phyloP scores from a whole-genome alignment of 2,329 filamentous ascomycete genomes.

The Cladosporium sp. region DNA sequence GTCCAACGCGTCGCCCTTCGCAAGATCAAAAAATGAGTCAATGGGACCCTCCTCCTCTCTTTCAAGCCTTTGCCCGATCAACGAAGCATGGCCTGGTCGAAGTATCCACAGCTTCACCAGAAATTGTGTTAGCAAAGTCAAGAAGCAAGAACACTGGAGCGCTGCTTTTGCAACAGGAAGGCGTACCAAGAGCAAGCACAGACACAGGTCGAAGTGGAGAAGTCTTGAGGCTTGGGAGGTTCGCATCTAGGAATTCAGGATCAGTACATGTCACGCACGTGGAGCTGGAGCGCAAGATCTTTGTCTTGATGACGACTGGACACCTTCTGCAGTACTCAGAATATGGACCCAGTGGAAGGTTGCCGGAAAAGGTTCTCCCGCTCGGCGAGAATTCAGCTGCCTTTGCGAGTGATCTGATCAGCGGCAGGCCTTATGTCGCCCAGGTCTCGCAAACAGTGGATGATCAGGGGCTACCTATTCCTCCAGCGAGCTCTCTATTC shows the following conservation, averaged over 20 bases:
- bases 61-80: slow-evolving; percentile 81
- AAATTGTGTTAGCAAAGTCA: slow-evolving; percentile 39
- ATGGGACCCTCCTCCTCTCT: slow-evolving; percentile 62
- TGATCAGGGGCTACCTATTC: slow-evolving; percentile 47
- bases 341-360: slow-evolving; percentile 63
- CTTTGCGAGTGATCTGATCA: slow-evolving; percentile 74
- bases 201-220: slow-evolving; percentile 15
- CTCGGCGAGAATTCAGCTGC: slow-evolving; percentile 71
- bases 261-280: slow-evolving; percentile 2
- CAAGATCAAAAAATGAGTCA: slow-evolving; percentile 9
- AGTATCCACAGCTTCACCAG: slow-evolving; percentile 60
- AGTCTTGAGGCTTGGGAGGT: slow-evolving; percentile 15
- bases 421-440: slow-evolving; percentile 74
- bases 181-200: slow-evolving; percentile 10
- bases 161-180: slow-evolving; percentile 1
- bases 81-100: slow-evolving; percentile 69
- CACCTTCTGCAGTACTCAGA: slow-evolving; percentile 70
- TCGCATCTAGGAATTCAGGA: slow-evolving; percentile 13
- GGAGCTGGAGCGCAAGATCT: slow-evolving; percentile 66
- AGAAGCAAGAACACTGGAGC: slow-evolving; percentile 8
- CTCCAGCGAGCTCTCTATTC: slow-evolving; percentile 57
- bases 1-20: not conserved
- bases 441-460: slow-evolving; percentile 66
- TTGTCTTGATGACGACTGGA: slow-evolving; percentile 65
- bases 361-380: slow-evolving; percentile 69